These are phyloP conservation scores for Diversispora epigaea DNA, from an alignment of 192 early-diverging fungal species.

Conservation along the genomic window DNA sequence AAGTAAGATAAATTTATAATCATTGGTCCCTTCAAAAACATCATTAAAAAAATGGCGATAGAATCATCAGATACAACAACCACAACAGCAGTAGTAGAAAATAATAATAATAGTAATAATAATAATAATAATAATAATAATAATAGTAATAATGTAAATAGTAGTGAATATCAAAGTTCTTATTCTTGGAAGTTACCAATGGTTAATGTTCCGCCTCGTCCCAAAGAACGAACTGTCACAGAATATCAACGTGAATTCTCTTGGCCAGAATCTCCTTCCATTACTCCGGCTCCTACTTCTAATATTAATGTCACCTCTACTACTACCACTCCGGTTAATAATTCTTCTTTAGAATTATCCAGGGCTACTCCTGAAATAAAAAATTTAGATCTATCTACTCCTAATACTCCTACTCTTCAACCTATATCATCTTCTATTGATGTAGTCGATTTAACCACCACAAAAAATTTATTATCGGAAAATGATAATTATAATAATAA, in stretches of 20 bases:
- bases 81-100: too few species aligned
- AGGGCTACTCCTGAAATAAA: conserved; percentile 16
- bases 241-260: conserved; percentile 33
- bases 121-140: too few species aligned
- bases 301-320: too few species aligned
- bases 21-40: too few species aligned
- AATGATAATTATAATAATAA: not conserved
- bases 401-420: not conserved
- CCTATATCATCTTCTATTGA: not conserved
- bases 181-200: conserved; percentile 24
- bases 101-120: too few species aligned
- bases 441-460: not conserved
- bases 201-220: not conserved
- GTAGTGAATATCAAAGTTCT: conserved; percentile 18
- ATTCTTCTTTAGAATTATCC: not conserved
- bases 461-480: not conserved
- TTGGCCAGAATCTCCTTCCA: not conserved
- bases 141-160: not conserved
- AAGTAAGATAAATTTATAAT: too few species aligned
- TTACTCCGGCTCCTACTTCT: not conserved
- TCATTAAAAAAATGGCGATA: too few species aligned
- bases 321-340: too few species aligned
- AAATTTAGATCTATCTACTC: not conserved
- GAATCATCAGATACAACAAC: too few species aligned
- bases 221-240: conserved; percentile 5